A percentile compares a stretch with the other conserved stretches of the same genome.
phyloP scores from a whole-genome alignment of 2,329 filamentous ascomycete species.

The Blastomyces percursus region DNA sequence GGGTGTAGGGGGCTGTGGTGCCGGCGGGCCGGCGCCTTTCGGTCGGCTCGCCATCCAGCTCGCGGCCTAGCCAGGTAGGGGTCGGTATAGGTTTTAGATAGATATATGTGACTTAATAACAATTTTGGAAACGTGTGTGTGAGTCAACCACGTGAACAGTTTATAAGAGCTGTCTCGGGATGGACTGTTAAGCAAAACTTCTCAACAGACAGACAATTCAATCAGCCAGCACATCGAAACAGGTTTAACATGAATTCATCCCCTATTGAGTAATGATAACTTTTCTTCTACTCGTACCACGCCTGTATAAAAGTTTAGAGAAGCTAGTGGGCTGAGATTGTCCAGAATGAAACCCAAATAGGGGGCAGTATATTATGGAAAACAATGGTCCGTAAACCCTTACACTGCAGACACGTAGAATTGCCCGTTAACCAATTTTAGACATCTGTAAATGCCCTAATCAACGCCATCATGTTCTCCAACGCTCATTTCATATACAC shows the following conservation, averaged over 20 bases:
- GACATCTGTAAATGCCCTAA: neutral
- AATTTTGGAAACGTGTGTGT: too few relatives aligned
- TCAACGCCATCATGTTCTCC: slow-evolving; percentile 5
- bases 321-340: neutral
- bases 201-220: too few relatives aligned
- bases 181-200: too few relatives aligned
- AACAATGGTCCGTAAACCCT: neutral
- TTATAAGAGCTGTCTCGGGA: too few relatives aligned
- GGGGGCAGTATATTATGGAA: neutral
- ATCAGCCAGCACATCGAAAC: neutral
- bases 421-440: neutral
- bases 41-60: too few relatives aligned
- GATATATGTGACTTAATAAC: too few relatives aligned
- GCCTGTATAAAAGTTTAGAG: neutral
- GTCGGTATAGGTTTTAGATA: too few relatives aligned
- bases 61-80: too few relatives aligned
- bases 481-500: slow-evolving; percentile 8
- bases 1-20: too few relatives aligned
- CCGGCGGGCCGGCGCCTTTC: too few relatives aligned
- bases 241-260: neutral
- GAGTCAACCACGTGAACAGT: too few relatives aligned
- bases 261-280: neutral
- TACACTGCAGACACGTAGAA: neutral
- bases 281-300: neutral
- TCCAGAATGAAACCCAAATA: neutral